phyloP scores from a whole-genome alignment of 176 grass and related monocot genomes.

The Zoysia pacifica region DNA sequence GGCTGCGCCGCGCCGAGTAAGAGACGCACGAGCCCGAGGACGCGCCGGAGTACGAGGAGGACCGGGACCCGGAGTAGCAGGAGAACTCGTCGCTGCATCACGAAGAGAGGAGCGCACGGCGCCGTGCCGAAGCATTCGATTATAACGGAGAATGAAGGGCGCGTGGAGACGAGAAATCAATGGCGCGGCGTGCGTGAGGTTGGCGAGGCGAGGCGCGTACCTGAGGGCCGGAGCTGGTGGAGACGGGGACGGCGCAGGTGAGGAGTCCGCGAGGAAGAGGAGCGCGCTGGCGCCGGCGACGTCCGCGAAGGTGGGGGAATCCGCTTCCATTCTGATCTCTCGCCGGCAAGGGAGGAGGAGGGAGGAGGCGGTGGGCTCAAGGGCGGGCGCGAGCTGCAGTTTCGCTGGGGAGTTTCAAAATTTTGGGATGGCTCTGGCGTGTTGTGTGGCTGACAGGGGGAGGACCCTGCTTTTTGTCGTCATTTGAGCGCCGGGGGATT shows the following conservation, averaged over 20 bases:
- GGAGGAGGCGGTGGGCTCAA: too few relatives aligned
- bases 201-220: conserved; percentile 23
- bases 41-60: conserved; percentile 33
- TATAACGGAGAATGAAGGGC: background rate
- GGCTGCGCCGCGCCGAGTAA: conserved; percentile 34
- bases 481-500: too few relatives aligned
- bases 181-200: background rate
- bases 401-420: conserved; percentile 30
- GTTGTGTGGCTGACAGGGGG: too few relatives aligned
- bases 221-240: conserved; percentile 28
- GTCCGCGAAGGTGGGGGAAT: conserved; percentile 37
- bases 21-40: conserved; percentile 56
- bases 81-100: conserved; percentile 48
- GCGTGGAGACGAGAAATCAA: background rate
- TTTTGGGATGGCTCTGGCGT: background rate
- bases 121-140: background rate
- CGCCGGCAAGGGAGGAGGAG: background rate
- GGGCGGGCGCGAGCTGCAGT: background rate
- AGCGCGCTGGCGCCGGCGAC: conserved; percentile 31
- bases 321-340: background rate
- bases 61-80: conserved; percentile 43
- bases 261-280: conserved; percentile 49
- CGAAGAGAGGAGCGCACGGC: conserved; percentile 18
- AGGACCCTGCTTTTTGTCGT: too few relatives aligned
- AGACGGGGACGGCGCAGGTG: conserved; percentile 11